These are phyloP conservation scores for Trichophyton benhamiae DNA, from an alignment of 2,329 filamentous ascomycete genomes.

Conservation along the genomic window DNA sequence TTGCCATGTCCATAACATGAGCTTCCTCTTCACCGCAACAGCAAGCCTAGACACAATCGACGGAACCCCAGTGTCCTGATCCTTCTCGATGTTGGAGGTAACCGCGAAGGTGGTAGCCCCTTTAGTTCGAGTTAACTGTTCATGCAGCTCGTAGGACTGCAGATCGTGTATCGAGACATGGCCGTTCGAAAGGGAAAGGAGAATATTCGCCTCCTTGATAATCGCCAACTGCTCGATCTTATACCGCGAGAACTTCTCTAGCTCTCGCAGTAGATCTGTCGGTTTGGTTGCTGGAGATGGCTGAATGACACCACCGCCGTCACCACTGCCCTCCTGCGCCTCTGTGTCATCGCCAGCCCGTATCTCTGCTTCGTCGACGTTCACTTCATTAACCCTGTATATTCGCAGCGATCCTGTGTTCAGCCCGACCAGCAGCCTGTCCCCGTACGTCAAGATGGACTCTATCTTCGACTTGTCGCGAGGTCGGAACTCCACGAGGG, in stretches of 20 bases:
- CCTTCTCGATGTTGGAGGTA: conserved; percentile 90
- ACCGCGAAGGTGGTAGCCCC: conserved; percentile 85
- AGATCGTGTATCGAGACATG: conserved; percentile 83
- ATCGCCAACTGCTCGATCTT: conserved; percentile 88
- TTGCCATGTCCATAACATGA: conserved; percentile 90
- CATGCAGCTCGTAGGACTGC: conserved; percentile 67
- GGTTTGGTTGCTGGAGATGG: conserved; percentile 36
- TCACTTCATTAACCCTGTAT: conserved; percentile 70
- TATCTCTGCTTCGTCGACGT: conserved; percentile 25
- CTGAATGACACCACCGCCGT: conserved; percentile 11
- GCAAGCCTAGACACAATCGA: conserved; percentile 86
- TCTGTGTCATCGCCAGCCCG: conserved; percentile 20
- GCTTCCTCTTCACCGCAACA: conserved; percentile 80
- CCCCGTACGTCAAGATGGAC: conserved; percentile 83
- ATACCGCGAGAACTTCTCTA: conserved; percentile 85
- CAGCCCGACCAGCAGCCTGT: conserved; percentile 81
- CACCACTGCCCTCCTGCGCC: conserved; percentile 9
- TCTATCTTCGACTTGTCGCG: conserved; percentile 97
- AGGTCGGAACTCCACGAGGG: conserved; percentile 90
- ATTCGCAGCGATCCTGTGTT: conserved; percentile 80
- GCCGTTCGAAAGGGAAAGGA: conserved; percentile 83
- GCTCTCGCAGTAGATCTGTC: conserved; percentile 76
- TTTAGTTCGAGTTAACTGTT: conserved; percentile 69
- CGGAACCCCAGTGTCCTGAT: conserved; percentile 72
- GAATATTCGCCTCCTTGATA: conserved; percentile 85